Evolutionary conservation across 108 stramenopile genomes (phyloP).

Genomic region (Tribonema minus): DNA sequence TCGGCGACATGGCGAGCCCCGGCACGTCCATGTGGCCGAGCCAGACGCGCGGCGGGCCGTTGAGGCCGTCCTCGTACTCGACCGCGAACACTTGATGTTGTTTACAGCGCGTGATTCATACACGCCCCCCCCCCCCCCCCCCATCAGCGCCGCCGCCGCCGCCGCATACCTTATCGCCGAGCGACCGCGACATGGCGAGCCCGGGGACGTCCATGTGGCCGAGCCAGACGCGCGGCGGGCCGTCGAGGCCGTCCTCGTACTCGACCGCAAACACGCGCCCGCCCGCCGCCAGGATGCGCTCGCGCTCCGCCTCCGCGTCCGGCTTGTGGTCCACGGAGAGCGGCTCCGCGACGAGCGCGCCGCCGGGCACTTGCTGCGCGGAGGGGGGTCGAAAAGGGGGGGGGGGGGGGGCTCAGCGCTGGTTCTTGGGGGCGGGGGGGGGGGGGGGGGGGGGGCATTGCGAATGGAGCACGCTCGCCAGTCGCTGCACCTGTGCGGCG

Average conservation of each 20-base stretch:
- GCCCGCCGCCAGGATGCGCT: slow-evolving; percentile 81
- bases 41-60: slow-evolving; percentile 98
- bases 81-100: slow-evolving; percentile 97
- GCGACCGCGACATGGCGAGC: slow-evolving; percentile 94
- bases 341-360: slow-evolving; percentile 61
- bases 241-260: slow-evolving; percentile 98
- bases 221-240: slow-evolving; percentile 96
- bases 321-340: slow-evolving; percentile 97
- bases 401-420: neutral
- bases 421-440: neutral
- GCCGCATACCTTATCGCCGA: slow-evolving; percentile 72
- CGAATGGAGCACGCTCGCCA: too few species aligned
- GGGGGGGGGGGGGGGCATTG: neutral
- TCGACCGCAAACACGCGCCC: slow-evolving; percentile 97
- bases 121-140: too few species aligned
- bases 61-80: slow-evolving; percentile 96
- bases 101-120: too few species aligned
- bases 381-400: neutral
- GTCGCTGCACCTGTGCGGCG: too few species aligned
- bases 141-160: too few species aligned
- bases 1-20: slow-evolving; percentile 97
- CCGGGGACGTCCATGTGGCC: slow-evolving; percentile 98
- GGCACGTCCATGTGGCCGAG: slow-evolving; percentile 96
- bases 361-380: too few species aligned
- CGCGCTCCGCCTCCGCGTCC: slow-evolving; percentile 75